A percentile compares a stretch with the other conserved stretches of the same genome.
Evolutionary conservation across 768 basidiomycete genomes (phyloP).

Genomic region (Rhizopogon salebrosus): DNA sequence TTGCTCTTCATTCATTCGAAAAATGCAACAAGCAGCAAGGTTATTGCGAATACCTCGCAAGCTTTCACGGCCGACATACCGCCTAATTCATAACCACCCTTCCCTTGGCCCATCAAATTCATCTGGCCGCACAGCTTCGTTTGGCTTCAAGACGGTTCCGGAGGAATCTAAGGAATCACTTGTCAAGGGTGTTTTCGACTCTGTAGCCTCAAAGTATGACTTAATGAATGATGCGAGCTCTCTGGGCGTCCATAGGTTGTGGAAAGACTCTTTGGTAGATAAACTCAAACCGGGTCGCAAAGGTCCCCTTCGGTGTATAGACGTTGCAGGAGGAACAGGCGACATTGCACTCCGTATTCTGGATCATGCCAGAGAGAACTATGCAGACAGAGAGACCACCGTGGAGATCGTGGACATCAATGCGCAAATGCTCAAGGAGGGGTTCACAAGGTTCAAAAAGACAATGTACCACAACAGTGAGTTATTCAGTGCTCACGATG

Average conservation of each 20-base stretch:
- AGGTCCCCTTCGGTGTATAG: slow-evolving; percentile 77
- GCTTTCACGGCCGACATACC: not conserved
- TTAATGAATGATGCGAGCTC: slow-evolving; percentile 99
- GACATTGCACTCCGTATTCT: slow-evolving; percentile 95
- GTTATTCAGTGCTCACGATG: slow-evolving; percentile 17
- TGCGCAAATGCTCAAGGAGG: slow-evolving; percentile 91
- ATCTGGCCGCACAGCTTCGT: slow-evolving; percentile 63
- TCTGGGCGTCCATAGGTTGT: slow-evolving; percentile 89
- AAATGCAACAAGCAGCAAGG: not conserved
- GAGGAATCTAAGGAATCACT: slow-evolving; percentile 84
- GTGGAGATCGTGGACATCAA: slow-evolving; percentile 95
- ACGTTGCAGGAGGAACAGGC: slow-evolving; percentile 96
- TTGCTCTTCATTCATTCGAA: not conserved
- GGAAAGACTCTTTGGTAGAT: slow-evolving; percentile 91
- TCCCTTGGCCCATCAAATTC: slow-evolving; percentile 6
- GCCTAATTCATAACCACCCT: slow-evolving; percentile 16
- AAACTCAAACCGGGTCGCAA: slow-evolving; percentile 70
- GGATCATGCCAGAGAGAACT: slow-evolving; percentile 83
- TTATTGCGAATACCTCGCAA: not conserved
- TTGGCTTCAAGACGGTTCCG: slow-evolving; percentile 88
- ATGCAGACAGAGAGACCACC: slow-evolving; percentile 83
- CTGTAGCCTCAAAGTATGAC: slow-evolving; percentile 93
- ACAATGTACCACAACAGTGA: slow-evolving; percentile 98
- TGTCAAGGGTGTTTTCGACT: slow-evolving; percentile 91
- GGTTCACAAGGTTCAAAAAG: slow-evolving; percentile 84